Base-by-base conservation (phyloP, 257 asterid genomes). In the Rhazya stricta region DNA sequence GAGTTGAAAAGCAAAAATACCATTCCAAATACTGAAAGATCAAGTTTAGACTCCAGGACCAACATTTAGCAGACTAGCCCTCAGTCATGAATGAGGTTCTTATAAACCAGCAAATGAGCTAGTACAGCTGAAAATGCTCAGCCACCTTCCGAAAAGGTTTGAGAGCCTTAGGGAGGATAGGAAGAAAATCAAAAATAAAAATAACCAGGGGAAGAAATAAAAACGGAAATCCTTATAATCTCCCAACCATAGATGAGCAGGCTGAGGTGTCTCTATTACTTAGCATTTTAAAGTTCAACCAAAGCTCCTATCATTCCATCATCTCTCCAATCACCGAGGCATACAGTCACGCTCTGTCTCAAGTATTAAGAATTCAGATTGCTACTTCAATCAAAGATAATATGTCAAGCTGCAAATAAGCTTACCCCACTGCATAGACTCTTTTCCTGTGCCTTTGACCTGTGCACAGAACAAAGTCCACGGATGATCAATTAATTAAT, bases 341-440 rank as follows among this genome's bases (percentile, higher is more conserved):
- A n/a, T 56, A n/a, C 30, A 56, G 2, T 29, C 19, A n/a, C 66
- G 4, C 66, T 25, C 65, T n/a, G 12, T 25, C 32, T 25, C 65
- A 12, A 27, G 36, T 1, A 58, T 57, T 32, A 57, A 12, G 0
- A 12, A 57, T 25, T 18, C 65, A n/a, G 2, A 9, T 1, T 60
- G 3, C 68, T 16, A 16, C 25, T 16, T 63, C 69, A 37, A 21
- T 66, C 10, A 9, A 66, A 66, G 30, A 66, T 37, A 21, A 11
- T n/a, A 66, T 37, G 9, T 37, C 2, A 21, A 66, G 21, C 18
- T 36, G 32, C 2, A 66, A 1, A 19, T 21, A 21, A 19, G 46
- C 86, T 83, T 83, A 94, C 98, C 99, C 99, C 97, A 94, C 63
- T 92, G 99, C 60, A 90, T 71, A 18, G 99, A 85, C 76, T 94